These are phyloP conservation scores for Barnettozyma californica DNA, from an alignment of 805 yeast species.

Conservation along the genomic window DNA sequence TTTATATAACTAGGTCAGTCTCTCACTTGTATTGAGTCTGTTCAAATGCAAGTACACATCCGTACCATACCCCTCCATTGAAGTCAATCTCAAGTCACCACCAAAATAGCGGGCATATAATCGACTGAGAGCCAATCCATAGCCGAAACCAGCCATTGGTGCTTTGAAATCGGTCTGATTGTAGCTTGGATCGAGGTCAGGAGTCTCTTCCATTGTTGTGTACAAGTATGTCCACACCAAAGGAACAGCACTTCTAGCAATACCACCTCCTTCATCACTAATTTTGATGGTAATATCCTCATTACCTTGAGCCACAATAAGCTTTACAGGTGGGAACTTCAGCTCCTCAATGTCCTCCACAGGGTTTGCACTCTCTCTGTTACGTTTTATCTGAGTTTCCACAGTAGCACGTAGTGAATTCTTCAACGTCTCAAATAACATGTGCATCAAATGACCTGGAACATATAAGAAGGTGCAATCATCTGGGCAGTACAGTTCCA, in stretches of 20 bases:
- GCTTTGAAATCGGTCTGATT: slow-evolving; percentile 67
- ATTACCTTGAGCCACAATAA: slow-evolving; percentile 81
- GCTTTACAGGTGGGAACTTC: slow-evolving; percentile 76
- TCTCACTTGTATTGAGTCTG: slow-evolving; percentile 56
- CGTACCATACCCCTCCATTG: slow-evolving; percentile 94
- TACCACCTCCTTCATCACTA: slow-evolving; percentile 93
- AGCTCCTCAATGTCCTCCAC: slow-evolving; percentile 48
- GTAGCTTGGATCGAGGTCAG: slow-evolving; percentile 38
- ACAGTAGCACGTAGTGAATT: slow-evolving; percentile 87
- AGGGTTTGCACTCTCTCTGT: slow-evolving; percentile 36
- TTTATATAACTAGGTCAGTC: slow-evolving; percentile 13
- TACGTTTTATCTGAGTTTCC: slow-evolving; percentile 62
- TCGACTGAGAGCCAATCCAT: slow-evolving; percentile 82
- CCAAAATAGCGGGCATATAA: slow-evolving; percentile 87
- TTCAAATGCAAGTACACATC: slow-evolving; percentile 86
- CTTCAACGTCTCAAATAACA: slow-evolving; percentile 83
- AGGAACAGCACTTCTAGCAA: slow-evolving; percentile 78
- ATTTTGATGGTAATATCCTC: slow-evolving; percentile 89
- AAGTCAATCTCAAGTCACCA: slow-evolving; percentile 79
- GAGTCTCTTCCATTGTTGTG: slow-evolving; percentile 77
- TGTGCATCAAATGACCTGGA: slow-evolving; percentile 88
- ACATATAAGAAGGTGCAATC: slow-evolving; percentile 84
- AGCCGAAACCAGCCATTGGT: slow-evolving; percentile 94
- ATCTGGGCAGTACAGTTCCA: slow-evolving; percentile 58
- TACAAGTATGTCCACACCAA: slow-evolving; percentile 88